Percentiles rank a stretch among this genome's conserved stretches.
phyloP scores from a whole-genome alignment of 805 yeast species.

The Saccharomycopsis selenospora region DNA sequence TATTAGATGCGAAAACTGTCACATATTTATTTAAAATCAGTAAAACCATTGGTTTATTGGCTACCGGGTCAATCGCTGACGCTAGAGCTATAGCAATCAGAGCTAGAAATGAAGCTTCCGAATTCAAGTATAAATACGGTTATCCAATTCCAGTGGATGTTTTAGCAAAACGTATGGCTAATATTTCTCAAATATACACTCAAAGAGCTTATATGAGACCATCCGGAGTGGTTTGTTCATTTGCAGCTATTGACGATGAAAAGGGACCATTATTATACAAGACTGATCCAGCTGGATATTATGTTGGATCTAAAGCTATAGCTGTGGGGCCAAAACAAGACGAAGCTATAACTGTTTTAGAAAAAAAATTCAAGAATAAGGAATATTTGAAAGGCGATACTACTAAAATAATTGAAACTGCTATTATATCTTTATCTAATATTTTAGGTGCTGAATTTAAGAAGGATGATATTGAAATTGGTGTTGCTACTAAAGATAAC shows the following conservation, averaged over 20 bases:
- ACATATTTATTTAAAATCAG: conserved; percentile 81
- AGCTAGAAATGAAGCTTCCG: conserved; percentile 94
- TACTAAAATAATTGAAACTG: conserved; percentile 84
- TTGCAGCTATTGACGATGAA: conserved; percentile 83
- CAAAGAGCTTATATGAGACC: conserved; percentile 99
- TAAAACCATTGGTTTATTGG: conserved; percentile 75
- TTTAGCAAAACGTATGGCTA: conserved; percentile 91
- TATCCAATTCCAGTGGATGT: conserved; percentile 95
- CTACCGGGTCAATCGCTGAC: conserved; percentile 95
- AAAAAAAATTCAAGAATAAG: conserved; percentile 78
- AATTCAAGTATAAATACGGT: conserved; percentile 88
- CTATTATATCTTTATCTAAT: conserved; percentile 77
- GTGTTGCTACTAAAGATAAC: conserved; percentile 64
- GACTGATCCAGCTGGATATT: conserved; percentile 97
- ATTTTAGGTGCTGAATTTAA: conserved; percentile 90
- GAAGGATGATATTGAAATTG: conserved; percentile 88
- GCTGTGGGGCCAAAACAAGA: conserved; percentile 97
- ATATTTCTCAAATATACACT: conserved; percentile 89
- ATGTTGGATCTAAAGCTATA: conserved; percentile 81
- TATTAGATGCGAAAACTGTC: conserved; percentile 81
- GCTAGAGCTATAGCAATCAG: conserved; percentile 85
- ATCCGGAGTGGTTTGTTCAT: conserved; percentile 86
- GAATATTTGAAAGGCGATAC: conserved; percentile 71
- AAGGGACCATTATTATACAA: conserved; percentile 84
- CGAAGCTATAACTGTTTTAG: conserved; percentile 83